Conservation (phyloP, 2,329 filamentous ascomycete species). For the Phyllosticta paracitricarpa region DNA sequence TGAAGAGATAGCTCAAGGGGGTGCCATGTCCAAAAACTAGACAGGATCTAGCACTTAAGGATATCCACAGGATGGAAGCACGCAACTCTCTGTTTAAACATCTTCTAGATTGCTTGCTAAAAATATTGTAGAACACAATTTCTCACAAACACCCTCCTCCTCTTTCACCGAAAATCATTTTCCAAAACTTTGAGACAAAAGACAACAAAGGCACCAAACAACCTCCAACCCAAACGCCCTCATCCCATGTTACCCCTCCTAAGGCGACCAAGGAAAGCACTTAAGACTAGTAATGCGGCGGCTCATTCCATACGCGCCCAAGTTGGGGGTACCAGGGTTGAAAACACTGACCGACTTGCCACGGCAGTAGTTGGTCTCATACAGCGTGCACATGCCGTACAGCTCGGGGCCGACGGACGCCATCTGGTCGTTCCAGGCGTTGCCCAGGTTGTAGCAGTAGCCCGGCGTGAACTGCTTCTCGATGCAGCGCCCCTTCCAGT, state of each 20-base stretch:
- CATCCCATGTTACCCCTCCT: neutral
- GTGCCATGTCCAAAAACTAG: no score
- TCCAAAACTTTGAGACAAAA: no score
- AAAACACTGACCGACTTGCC: neutral
- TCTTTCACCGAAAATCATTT: no score
- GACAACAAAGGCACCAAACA: neutral
- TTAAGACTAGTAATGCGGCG: neutral
- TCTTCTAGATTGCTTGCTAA: no score
- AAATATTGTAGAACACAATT: no score
- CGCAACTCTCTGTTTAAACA: no score
- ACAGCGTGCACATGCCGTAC: neutral
- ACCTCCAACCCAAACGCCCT: neutral
- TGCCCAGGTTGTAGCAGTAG: neutral
- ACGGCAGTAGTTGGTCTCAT: neutral
- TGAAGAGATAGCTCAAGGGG: no score
- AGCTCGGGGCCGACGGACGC: neutral
- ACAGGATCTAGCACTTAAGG: no score
- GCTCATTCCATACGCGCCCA: neutral
- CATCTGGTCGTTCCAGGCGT: neutral
- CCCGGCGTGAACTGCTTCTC: neutral
- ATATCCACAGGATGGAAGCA: no score
- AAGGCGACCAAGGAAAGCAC: neutral
- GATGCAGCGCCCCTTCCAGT: neutral
- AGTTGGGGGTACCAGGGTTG: neutral
- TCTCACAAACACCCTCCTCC: no score